Evolutionary conservation across 495 filamentous ascomycete genomes (phyloP).

Genomic region (Podospora pseudopauciseta): DNA sequence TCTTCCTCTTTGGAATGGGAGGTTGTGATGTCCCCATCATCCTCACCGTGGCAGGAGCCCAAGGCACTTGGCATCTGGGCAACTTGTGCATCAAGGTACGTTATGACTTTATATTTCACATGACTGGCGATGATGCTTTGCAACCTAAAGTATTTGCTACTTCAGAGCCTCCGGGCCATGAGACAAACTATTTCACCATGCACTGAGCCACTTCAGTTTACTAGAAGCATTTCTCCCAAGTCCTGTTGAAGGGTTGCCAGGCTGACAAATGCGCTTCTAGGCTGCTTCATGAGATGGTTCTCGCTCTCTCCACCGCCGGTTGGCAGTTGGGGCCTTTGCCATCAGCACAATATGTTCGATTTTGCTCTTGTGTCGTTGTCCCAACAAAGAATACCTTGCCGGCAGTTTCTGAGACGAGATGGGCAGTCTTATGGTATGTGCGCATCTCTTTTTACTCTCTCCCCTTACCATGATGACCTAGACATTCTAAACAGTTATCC

Average conservation of each 20-base stretch:
- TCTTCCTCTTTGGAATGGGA: neutral
- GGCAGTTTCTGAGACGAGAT: neutral
- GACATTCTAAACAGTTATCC: conserved; percentile 13
- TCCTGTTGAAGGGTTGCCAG: neutral
- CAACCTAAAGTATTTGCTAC: conserved; percentile 99
- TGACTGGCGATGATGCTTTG: conserved; percentile 73
- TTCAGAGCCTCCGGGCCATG: conserved; percentile 98
- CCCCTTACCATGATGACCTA: conserved; percentile 3
- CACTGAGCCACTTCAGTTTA: conserved; percentile 58
- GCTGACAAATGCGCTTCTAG: neutral
- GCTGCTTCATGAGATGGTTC: neutral
- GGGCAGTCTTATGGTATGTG: neutral
- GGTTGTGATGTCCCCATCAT: neutral
- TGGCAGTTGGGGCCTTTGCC: neutral
- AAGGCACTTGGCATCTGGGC: neutral
- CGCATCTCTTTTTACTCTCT: neutral
- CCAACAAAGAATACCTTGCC: neutral
- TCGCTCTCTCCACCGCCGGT: neutral
- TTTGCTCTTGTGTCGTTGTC: neutral
- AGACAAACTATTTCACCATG: conserved; percentile 85
- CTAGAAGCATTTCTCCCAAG: neutral
- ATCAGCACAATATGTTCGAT: neutral
- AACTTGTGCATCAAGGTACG: conserved; percentile 77
- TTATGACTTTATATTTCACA: neutral
- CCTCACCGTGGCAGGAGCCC: neutral